phyloP scores from a whole-genome alignment of 495 filamentous ascomycete genomes.

The Xylaria scruposa region DNA sequence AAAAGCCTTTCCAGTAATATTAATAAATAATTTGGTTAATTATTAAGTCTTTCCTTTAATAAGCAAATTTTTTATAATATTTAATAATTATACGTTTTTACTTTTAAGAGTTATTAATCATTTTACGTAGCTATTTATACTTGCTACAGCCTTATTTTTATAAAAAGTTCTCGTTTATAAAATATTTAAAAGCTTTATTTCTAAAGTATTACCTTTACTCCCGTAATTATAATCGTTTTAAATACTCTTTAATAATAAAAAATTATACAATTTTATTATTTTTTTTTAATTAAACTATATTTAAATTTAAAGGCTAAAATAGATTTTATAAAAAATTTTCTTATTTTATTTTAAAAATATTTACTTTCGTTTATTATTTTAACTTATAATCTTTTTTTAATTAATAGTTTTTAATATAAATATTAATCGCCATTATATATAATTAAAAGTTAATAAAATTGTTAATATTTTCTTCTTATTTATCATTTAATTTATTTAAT shows the following conservation, averaged over 20 bases:
- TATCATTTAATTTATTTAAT: not conserved
- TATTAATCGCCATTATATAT: not conserved
- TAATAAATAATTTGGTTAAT: no score
- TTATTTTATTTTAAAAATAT: not conserved
- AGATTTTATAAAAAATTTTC: not conserved
- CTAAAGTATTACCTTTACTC: not conserved
- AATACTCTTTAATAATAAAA: not conserved
- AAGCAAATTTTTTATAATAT: no score
- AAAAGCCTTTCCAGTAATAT: no score
- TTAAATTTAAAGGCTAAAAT: not conserved
- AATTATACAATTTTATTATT: not conserved
- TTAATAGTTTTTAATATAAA: not conserved
- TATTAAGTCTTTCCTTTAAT: no score
- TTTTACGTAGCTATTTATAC: no score
- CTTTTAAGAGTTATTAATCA: no score
- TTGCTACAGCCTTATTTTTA: no score
- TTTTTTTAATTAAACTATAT: not conserved
- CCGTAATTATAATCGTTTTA: not conserved
- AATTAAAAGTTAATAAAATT: not conserved
- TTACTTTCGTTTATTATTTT: no score
- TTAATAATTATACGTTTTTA: no score
- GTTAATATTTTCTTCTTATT: not conserved
- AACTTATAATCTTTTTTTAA: not conserved
- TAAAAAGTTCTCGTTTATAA: not conserved
- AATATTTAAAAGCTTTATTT: not conserved